These are phyloP conservation scores for Pleurotus tuber-regium DNA, from an alignment of 768 basidiomycete genomes.

Conservation along the genomic window DNA sequence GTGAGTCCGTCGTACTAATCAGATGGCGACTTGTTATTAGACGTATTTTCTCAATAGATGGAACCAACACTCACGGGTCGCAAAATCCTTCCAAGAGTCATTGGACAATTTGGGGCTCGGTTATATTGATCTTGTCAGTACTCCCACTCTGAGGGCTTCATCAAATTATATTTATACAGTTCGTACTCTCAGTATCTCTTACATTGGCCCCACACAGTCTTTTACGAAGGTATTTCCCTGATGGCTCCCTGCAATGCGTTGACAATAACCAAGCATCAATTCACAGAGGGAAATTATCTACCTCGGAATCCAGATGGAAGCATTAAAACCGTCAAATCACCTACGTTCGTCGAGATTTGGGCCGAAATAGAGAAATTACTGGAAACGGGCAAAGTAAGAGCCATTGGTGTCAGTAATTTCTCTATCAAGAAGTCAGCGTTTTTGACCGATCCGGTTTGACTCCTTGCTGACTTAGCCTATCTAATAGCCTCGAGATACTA, in stretches of 20 bases:
- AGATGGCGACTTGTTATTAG: not conserved
- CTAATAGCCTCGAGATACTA: constrained; percentile 35
- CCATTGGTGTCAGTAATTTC: constrained; percentile 62
- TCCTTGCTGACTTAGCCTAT: too few species aligned
- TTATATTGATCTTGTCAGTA: constrained; percentile 46
- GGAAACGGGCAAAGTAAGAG: constrained; percentile 41
- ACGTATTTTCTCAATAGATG: constrained; percentile 20
- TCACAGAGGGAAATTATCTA: constrained; percentile 15
- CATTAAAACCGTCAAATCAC: constrained; percentile 25
- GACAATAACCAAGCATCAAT: not conserved
- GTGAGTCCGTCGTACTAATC: too few species aligned
- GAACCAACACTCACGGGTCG: constrained; percentile 36
- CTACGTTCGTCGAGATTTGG: constrained; percentile 44
- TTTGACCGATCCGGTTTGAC: not conserved
- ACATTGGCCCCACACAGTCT: constrained; percentile 45
- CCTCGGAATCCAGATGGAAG: constrained; percentile 34
- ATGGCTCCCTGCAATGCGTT: not conserved
- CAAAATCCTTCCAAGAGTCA: constrained; percentile 39
- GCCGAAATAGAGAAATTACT: constrained; percentile 49
- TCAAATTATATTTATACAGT: not conserved
- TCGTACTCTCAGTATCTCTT: constrained; percentile 38
- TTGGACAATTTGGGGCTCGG: constrained; percentile 36
- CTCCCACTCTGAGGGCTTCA: not conserved
- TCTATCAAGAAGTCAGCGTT: constrained; percentile 47
- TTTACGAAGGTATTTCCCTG: constrained; percentile 25